Percentiles rank a stretch among this genome's conserved stretches.
Evolutionary conservation across 2,329 filamentous ascomycete genomes (phyloP).

Genomic region (Xylariaceae sp.): DNA sequence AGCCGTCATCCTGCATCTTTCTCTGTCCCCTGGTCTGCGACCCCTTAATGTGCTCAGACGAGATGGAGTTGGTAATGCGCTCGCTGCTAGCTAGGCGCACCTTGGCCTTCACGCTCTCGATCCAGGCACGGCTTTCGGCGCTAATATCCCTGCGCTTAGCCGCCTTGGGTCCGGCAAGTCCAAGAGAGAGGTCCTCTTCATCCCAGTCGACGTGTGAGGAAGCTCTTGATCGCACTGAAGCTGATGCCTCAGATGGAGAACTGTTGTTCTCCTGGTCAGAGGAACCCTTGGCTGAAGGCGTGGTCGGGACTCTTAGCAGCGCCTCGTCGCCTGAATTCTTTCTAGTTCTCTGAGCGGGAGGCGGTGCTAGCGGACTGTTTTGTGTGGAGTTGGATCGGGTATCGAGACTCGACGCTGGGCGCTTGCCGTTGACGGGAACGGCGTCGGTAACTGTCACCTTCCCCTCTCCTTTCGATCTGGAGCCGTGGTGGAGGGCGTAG

Average conservation of each 20-base stretch:
- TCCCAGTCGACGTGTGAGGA: conserved; percentile 53
- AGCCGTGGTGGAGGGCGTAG: conserved; percentile 86
- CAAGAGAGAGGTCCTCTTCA: conserved; percentile 57
- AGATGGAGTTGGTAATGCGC: conserved; percentile 32
- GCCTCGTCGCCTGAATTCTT: conserved; percentile 39
- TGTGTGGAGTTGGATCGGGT: conserved; percentile 39
- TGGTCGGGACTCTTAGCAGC: conserved; percentile 36
- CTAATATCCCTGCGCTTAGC: conserved; percentile 61
- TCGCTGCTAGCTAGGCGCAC: conserved; percentile 66
- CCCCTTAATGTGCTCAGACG: conserved; percentile 19
- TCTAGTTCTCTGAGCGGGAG: conserved; percentile 52
- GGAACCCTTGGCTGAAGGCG: conserved; percentile 34
- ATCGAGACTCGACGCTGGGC: conserved; percentile 38
- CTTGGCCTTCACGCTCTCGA: conserved; percentile 76
- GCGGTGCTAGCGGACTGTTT: conserved; percentile 40
- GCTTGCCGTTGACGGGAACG: conserved; percentile 32
- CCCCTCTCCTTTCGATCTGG: conserved; percentile 52
- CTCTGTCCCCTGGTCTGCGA: conserved; percentile 9
- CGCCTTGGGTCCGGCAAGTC: conserved; percentile 65
- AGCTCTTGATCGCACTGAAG: conserved; percentile 44
- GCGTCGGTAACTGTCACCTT: conserved; percentile 56
- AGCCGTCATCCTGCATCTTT: conserved; percentile 38
- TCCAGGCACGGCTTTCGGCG: conserved; percentile 71
- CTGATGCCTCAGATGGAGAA: conserved; percentile 42
- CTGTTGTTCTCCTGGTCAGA: conserved; percentile 30